Evolutionary conservation across 768 basidiomycete species (phyloP), one percentile per base, ranked within the genome.

Genomic region (Trametopsis cervina): DNA sequence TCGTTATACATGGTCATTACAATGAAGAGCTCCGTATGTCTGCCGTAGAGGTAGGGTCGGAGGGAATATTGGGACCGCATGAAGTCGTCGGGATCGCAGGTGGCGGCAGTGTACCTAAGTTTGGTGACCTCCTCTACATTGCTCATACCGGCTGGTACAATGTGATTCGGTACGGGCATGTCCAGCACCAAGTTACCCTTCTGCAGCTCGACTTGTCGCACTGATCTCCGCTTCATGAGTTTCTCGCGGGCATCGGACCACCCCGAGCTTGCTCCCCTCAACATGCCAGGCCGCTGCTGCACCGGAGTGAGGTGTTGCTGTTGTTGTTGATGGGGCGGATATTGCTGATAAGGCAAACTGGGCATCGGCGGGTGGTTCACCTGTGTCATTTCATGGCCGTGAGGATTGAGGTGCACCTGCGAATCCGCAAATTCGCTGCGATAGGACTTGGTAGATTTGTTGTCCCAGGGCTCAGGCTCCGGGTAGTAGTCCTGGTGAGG

Each of bases 1-100:
- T 96, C 92, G 63, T 94, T 94, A 64, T 89, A 89, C 90, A 95
- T 94, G 38, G 92, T 95, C 81, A 95, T 89, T 36, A 94, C 91
- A 57, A 96, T 89, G 68, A 95, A 93, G 12, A 96, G 74, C 66
- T 95, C 93, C 7, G 92, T 95, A 45, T 83, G 75, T 46, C 92
- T 83, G 47, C 80, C 80, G 57, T 79, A 77, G 1, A 92, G 74
- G 64, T 83, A 92, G 4, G 81, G 90, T 20, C 90, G 73, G 20
- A 93, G 75, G 4, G 86, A 80, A 63, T 89, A 90, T 52, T 82
- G 80, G 40, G 73, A 78, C 23, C 75, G 64, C 79, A 86, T 82
- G 66, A 92, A 93, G 41, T 90, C 82, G 60, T 93, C 89, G 4
- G 89, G 90, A 64, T 92, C 90, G 59, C 89, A 90, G 1, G 89